A percentile compares a stretch with the other conserved stretches of the same genome.
Conservation (phyloP, 2,329 filamentous ascomycete genomes). For the Fusarium sp. region DNA sequence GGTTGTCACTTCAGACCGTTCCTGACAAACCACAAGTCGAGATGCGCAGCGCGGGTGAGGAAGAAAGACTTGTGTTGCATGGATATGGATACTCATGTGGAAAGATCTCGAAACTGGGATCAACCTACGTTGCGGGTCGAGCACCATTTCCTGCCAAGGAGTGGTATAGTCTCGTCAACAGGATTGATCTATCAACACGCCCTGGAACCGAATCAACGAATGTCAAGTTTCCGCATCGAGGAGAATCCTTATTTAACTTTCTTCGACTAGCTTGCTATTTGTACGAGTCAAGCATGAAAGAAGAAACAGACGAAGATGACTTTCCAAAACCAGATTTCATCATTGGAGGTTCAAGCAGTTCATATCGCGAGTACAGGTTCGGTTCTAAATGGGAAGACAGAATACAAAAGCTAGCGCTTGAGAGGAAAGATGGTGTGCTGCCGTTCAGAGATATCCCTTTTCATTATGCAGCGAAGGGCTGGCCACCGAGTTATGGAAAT, state of each 20-base stretch:
- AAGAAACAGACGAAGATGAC: background rate
- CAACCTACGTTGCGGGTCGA: background rate
- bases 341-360: too few species aligned
- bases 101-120: background rate
- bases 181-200: background rate
- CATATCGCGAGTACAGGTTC: background rate
- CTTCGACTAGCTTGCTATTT: background rate
- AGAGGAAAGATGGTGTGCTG: background rate
- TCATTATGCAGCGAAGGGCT: background rate
- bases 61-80: background rate
- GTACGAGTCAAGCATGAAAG: background rate
- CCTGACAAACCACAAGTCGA: background rate
- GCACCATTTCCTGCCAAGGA: background rate
- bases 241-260: background rate
- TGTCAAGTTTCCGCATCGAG: background rate
- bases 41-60: accelerated
- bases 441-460: background rate
- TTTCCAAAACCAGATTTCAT: background rate
- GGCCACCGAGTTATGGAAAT: background rate
- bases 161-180: background rate
- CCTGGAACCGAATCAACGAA: background rate
- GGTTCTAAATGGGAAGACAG: background rate
- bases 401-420: background rate
- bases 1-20: accelerated
- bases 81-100: background rate